Conservation (phyloP, 75 land plant species). For the Isoetes taiwanensis region DNA sequence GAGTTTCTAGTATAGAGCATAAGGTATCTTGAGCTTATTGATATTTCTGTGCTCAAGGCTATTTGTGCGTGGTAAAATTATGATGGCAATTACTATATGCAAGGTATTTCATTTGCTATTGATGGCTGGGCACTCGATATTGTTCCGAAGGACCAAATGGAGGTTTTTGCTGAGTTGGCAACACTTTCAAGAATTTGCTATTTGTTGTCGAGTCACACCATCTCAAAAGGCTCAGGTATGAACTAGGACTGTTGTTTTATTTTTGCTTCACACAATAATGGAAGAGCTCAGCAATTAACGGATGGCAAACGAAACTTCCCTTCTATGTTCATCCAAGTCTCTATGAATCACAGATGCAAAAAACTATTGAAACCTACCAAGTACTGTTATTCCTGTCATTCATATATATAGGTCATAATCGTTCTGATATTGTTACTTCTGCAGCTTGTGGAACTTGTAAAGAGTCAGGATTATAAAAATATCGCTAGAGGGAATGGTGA, state of each 20-base stretch:
- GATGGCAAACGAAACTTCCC: too few species aligned
- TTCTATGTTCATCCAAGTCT: too few species aligned
- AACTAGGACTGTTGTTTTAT: too few species aligned
- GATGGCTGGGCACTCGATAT: constrained; percentile 97
- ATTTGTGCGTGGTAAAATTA: background rate
- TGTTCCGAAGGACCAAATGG: constrained; percentile 44
- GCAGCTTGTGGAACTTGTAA: constrained; percentile 86
- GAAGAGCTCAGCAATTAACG: too few species aligned
- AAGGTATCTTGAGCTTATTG: too few species aligned
- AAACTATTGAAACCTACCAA: too few species aligned
- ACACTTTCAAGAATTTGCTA: constrained; percentile 77
- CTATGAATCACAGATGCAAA: too few species aligned
- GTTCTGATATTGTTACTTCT: too few species aligned
- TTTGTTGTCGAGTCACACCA: constrained; percentile 98
- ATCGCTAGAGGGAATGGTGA: constrained; percentile 98
- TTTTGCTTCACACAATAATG: too few species aligned
- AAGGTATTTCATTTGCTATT: constrained; percentile 95
- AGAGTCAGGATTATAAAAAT: constrained; percentile 84
- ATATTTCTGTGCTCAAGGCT: background rate
- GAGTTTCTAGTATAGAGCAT: constrained; percentile 60
- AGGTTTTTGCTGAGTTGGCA: constrained; percentile 76
- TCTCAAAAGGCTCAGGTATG: constrained; percentile 95
- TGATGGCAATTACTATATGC: background rate
- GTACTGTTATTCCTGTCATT: too few species aligned
- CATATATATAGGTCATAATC: too few species aligned